These are phyloP conservation scores for Hordeum vulgare DNA, from an alignment of 176 grass and related monocot species.

Conservation along the genomic window MorexV3_pseudomolecules_assembly NC_058524.1:862440-862939, in stretches of 20 bases:
- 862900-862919: not conserved
- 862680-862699: not conserved
- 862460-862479: not conserved
- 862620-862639: conserved; percentile 5
- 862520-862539: not conserved
- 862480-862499: not conserved
- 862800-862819: not conserved
- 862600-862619: not conserved
- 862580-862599: conserved; percentile 1
- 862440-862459: not conserved
- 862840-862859: not conserved
- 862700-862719: not conserved
- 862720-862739: conserved; percentile 4
- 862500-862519: not conserved
- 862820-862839: not conserved
- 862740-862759: not conserved
- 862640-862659: not conserved
- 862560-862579: conserved; percentile 2
- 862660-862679: not conserved
- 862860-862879: not conserved
- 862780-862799: not conserved
- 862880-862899: not conserved
- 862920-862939: not conserved
- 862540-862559: not conserved
- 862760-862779: not conserved